Evolutionary conservation across 2,329 filamentous ascomycete genomes (phyloP).

Genomic region (Venturia asperata): DNA sequence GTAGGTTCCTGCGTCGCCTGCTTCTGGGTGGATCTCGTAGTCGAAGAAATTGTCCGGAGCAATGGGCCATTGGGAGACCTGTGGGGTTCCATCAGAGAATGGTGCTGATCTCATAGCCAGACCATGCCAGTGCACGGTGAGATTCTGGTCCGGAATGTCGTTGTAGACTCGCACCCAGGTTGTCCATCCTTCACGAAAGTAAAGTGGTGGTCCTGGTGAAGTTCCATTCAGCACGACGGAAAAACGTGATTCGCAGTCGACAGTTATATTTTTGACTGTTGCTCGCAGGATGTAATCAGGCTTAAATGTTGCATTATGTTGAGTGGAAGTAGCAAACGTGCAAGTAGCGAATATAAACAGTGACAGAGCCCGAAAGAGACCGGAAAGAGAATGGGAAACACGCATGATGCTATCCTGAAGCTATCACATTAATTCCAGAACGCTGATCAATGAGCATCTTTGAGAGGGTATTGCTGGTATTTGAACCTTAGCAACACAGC

Average conservation of each 20-base stretch:
- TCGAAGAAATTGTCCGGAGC: conserved; percentile 57
- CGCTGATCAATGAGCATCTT: neutral
- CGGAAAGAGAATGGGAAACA: neutral
- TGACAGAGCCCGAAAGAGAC: neutral
- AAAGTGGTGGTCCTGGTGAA: conserved; percentile 45
- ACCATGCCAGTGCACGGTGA: conserved; percentile 67
- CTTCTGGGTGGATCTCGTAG: conserved; percentile 52
- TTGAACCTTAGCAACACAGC: neutral
- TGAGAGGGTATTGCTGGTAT: neutral
- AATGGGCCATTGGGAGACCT: conserved; percentile 59
- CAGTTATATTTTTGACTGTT: conserved; percentile 36
- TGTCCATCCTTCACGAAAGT: conserved; percentile 40
- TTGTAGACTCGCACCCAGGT: conserved; percentile 56
- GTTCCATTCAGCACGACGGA: conserved; percentile 49
- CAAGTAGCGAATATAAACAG: neutral
- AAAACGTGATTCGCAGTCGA: conserved; percentile 42
- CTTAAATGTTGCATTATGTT: conserved; percentile 27
- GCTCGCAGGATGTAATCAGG: conserved; percentile 45
- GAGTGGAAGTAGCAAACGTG: neutral
- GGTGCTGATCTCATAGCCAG: conserved; percentile 52
- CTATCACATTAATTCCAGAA: neutral
- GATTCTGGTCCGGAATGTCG: conserved; percentile 45
- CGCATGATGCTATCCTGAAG: neutral
- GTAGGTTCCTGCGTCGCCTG: conserved; percentile 54
- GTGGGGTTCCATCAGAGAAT: conserved; percentile 57